Evolutionary conservation across 106 monocot genomes (phyloP), one percentile per base, ranked within the genome.

Genomic region (Amphibolis antarctica): DNA sequence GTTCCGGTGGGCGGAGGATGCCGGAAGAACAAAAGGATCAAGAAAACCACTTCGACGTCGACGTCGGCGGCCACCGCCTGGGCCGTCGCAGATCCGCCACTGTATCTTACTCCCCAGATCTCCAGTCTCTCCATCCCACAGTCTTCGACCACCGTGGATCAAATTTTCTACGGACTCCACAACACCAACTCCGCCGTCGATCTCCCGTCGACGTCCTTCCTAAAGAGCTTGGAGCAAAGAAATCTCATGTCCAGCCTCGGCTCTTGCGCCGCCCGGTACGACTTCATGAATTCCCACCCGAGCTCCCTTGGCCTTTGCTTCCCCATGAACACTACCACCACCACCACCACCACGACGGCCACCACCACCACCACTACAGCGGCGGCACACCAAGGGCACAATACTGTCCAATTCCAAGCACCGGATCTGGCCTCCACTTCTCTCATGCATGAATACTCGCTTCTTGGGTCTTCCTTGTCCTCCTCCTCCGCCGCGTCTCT

Each of bases 401-500:
- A 28, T 17, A 15, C 28, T 7, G 4, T 57, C 56, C 30, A 26
- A 59, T 20, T 43, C 65, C 55, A 51, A n/a, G 27, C 14, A 10
- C 31, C 59, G 17, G 31, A 51, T 7, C 12, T 31, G 58, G 26
- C 60, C 4, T 29, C 71, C 4, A 19, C 74, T 14, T 50, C 74
- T 13, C 23, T 62, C 44, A 25, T 73, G 28, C 64, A 73, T 9
- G 65, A 73, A 45, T 73, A 64, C 29, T 59, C 73, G 26, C 28
- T 59, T 27, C 50, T 74, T 42, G 55, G 65, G 15, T 74, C 73
- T 19, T 66, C 73, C 45, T 53, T 73, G 10, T 66, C 73, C 19
- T 59, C 73, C 22, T 29, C 71, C 42, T 6, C 63, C 0, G 71
- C 71, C 27, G 44, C 71, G 7, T 74, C 73, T 11, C 53, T 75